Base-by-base conservation (phyloP, 805 yeast species). In the Saccharomycopsis babjevae region DNA sequence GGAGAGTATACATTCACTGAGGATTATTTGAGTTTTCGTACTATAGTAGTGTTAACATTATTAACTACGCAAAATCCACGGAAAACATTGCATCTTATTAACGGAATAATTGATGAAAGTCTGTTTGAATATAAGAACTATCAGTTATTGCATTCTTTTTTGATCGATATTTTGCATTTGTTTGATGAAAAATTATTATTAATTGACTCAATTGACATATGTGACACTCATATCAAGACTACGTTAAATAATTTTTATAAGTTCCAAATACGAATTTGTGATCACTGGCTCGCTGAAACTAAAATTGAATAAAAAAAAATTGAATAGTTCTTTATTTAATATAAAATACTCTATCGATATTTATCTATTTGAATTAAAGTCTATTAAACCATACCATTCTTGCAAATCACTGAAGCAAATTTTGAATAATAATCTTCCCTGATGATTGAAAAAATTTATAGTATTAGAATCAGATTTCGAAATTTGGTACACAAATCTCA, bases 11-110 rank as follows among this genome's bases (percentile, higher is more conserved):
- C 96, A 0, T 70, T 89, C 1, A 79, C 76, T 50, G 58, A 62
- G 4, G 75, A 73, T 0, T 81, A 79, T 2, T 70, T 84, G 1
- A 89, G 96, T 13, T 91, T 85, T 69, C 75, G 97, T 57, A 81
- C 89, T 0, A 83, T 84, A 61, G 83, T 92, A 1, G 97, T 91
- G 0, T 71, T 92, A 42, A 89, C 94, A 2, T 76, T 79, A 0
- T 61, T 79, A 57, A 42, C 13, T 64, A 66, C 61, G 58, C 57
- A 65, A 66, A 55, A 61, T 67, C 46, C 20, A 68, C 18, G 63
- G 57, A 20, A 30, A 20, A 54, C 43, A 16, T 20, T 38, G 20
- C 50, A 22, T 13, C 10, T 18, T 4, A 38, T 70, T 1, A 64
- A 64, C 57, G 89, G 89, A 0, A 63, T 71, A 6, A 71, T 75